A percentile compares a stretch with the other conserved stretches of the same genome.
These are phyloP conservation scores for Trichoderma sp. DNA, from an alignment of 2,329 filamentous ascomycete species.

Conservation along the genomic window DNA sequence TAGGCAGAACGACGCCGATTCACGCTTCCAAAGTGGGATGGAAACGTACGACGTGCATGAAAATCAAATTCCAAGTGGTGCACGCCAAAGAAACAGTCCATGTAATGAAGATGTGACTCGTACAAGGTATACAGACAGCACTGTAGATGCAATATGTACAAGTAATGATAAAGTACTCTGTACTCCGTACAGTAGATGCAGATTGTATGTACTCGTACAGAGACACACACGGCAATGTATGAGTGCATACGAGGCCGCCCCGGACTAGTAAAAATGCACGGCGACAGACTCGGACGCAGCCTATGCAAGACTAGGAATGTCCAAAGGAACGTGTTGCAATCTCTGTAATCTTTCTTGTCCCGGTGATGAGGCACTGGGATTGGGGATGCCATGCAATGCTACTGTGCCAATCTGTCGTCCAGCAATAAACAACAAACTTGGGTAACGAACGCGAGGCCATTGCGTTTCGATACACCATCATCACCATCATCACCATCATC, in stretches of 20 bases:
- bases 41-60: neutral
- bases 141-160: neutral
- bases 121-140: no score
- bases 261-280: neutral
- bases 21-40: neutral
- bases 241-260: neutral
- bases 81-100: neutral
- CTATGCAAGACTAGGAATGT: neutral
- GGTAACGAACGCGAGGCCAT: conserved; percentile 7
- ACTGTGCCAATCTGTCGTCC: neutral
- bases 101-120: neutral
- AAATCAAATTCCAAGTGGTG: neutral
- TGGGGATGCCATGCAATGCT: neutral
- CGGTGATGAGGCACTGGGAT: neutral
- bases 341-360: neutral
- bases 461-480: neutral
- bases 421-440: neutral
- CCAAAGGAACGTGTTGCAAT: neutral
- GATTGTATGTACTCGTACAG: neutral
- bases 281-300: neutral
- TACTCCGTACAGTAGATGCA: neutral
- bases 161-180: neutral
- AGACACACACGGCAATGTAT: neutral
- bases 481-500: neutral
- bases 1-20: neutral